Evolutionary conservation across 495 filamentous ascomycete species (phyloP), one percentile per base, ranked within the genome.

Genomic region (Xylaria venustula): DNA sequence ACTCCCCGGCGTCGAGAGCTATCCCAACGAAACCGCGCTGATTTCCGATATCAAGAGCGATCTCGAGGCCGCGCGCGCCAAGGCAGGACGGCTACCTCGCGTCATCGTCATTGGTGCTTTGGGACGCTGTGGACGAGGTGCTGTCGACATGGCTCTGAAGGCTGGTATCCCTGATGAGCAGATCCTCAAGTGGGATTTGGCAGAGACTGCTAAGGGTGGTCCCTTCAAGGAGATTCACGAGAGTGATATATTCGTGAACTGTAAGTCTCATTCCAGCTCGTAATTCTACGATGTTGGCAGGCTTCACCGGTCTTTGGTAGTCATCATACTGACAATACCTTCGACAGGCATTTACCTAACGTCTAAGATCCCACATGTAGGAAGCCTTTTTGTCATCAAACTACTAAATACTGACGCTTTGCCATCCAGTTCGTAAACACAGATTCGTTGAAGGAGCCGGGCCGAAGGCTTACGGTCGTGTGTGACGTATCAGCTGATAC

Each of bases 131-230:
- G 94, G 93, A 22, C 84, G 81, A 11, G 94, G 93, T 45, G 91
- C 94, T 23, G 87, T 96, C 3, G 87, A 93, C 52, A 76, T 94
- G 58, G 90, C 88, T 65, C 80, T 84, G 66, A 86, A 87, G 75
- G 88, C 85, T 22, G 93, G 92, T 45, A 79, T 97, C 30, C 83
- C 87, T 11, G 83, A 87, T 17, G 83, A 85, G 60, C 84, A 90
- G 64, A 85, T 96, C 64, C 74, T 93, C 66, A 85, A 92, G 80
- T 97, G 93, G 93, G 94, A 98, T 80, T 82, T 98, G 75, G 86
- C 80, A 1, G 94, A 97, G 83, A 97, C 93, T n/a, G 79, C 76
- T 2, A 83, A 82, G 69, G 87, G 90, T 28, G 93, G 93, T 14
- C 93, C 93, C 23, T 97, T 96, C 80, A 73, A 80, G 65, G 93